Percentiles rank a stretch among this genome's conserved stretches.
Evolutionary conservation across 352 stramenopile genomes (phyloP).

Genomic region (Phytophthora sp.): DNA sequence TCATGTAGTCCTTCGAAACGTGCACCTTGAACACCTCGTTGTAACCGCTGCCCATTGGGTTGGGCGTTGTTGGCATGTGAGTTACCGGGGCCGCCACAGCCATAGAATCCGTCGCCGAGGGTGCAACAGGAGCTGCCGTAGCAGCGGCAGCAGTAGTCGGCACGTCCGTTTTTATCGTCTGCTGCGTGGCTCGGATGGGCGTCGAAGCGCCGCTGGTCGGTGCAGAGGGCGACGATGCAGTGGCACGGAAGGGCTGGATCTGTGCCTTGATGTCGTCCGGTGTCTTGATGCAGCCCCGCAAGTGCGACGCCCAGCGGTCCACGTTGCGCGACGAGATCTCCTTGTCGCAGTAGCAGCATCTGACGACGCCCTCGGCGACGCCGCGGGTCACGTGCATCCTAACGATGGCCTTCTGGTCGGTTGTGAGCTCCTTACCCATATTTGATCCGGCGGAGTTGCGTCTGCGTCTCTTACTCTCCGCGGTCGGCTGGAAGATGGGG

Average conservation of each 20-base stretch:
- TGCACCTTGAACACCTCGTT: conserved; percentile 89
- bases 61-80: conserved; percentile 14
- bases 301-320: conserved; percentile 81
- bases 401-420: conserved; percentile 75
- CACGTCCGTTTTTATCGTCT: conserved; percentile 2
- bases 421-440: conserved; percentile 68
- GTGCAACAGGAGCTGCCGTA: neutral
- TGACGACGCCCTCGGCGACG: conserved; percentile 62
- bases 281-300: conserved; percentile 79
- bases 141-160: neutral
- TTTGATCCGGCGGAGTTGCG: conserved; percentile 25
- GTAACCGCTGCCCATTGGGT: conserved; percentile 41
- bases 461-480: conserved; percentile 46
- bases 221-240: conserved; percentile 5
- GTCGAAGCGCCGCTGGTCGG: conserved; percentile 9
- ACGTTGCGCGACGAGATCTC: conserved; percentile 87
- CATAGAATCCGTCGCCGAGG: neutral
- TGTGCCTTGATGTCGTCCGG: conserved; percentile 78
- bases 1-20: conserved; percentile 92
- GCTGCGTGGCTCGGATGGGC: neutral
- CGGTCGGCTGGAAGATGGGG: conserved; percentile 3
- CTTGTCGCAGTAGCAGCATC: conserved; percentile 86
- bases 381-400: conserved; percentile 80
- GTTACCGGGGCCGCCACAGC: conserved; percentile 10
- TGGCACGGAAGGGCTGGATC: conserved; percentile 65